Base-by-base conservation (phyloP, 2,329 filamentous ascomycete genomes). In the Geosmithia putterillii region DNA sequence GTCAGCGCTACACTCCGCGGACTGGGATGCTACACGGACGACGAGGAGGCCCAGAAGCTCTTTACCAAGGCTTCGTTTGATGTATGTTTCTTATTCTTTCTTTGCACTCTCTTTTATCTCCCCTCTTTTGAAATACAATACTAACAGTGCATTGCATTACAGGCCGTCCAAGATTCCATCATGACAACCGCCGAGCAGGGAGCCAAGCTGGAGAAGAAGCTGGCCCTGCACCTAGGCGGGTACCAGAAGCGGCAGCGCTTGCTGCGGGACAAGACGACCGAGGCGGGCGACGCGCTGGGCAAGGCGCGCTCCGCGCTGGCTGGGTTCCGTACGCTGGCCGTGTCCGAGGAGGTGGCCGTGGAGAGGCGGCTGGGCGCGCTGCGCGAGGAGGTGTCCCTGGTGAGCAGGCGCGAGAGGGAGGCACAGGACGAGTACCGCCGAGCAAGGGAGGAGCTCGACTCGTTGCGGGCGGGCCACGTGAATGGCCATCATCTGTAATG, bases 181-280 rank as follows among this genome's bases (percentile, higher is more conserved):
- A 73, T 85, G 52, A 67, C 74, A 3, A 79, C 80, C 0, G 92
- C 89, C 3, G 81, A 90, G 52, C 75, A 81, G 45, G 86, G 85
- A 43, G 86, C 87, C 57, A 94, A 90, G 62, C 69, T 94, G 1
- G 89, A 96, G 64, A 95, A 95, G 74, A 95, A 92, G 63, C 75
- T 98, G n/a, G 71, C 73, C 0, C 71, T 94, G 43, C 82, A 92
- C 54, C 78, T 94, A 2, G 89, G 89, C 20, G 92, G 92, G 14
- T 98, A 98, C 64, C 81, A 89, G 59, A 81, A 88, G 52, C 83
- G 92, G 25, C 80, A 86, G 28, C 88, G 88, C 61, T 80, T 78
- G 52, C 73, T 98, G 21, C 76, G 79, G 19, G 74, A 80, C 47
- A 96, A 95, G 66, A 85, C 94, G 48, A 62, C 65, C 17, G 84